These are phyloP conservation scores for Canavalia gladiata DNA, from an alignment of 306 rosid genomes.

Conservation along the genomic window DNA sequence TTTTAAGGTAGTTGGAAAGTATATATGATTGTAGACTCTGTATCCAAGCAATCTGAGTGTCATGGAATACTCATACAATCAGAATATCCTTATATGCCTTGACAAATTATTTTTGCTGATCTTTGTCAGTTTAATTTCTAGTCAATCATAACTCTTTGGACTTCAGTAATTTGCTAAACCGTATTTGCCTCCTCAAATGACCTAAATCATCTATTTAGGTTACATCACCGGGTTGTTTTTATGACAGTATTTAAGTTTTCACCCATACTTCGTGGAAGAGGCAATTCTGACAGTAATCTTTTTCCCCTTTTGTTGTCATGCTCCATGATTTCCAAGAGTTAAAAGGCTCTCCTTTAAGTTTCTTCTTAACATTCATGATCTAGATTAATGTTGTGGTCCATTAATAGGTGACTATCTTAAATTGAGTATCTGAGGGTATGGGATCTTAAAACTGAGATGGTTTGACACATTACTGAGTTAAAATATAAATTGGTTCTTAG, in stretches of 20 bases:
- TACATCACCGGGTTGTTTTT: background rate
- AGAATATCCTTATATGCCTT: conserved; percentile 21
- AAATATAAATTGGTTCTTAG: background rate
- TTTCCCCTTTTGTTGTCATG: background rate
- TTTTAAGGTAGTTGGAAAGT: conserved; percentile 27
- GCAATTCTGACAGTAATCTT: background rate
- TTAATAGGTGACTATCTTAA: background rate
- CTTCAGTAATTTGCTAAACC: conserved; percentile 1
- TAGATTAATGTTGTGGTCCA: background rate
- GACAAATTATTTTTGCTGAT: conserved; percentile 18
- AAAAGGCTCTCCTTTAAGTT: background rate
- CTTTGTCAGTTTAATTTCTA: conserved; percentile 33
- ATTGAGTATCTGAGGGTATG: background rate
- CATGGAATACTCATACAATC: conserved; percentile 20
- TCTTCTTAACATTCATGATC: background rate
- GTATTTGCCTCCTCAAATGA: background rate
- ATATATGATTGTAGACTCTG: conserved; percentile 23
- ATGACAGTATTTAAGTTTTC: background rate
- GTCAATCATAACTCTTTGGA: conserved; percentile 19
- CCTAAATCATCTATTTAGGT: background rate
- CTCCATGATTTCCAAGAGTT: background rate
- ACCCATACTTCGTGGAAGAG: background rate
- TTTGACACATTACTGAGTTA: conserved; percentile 1
- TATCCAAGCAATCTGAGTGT: conserved; percentile 37
- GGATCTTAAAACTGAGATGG: conserved; percentile 1